Evolutionary conservation across 495 filamentous ascomycete genomes (phyloP), one percentile per base, ranked within the genome.

Genomic region (Daldinia childiae): DNA sequence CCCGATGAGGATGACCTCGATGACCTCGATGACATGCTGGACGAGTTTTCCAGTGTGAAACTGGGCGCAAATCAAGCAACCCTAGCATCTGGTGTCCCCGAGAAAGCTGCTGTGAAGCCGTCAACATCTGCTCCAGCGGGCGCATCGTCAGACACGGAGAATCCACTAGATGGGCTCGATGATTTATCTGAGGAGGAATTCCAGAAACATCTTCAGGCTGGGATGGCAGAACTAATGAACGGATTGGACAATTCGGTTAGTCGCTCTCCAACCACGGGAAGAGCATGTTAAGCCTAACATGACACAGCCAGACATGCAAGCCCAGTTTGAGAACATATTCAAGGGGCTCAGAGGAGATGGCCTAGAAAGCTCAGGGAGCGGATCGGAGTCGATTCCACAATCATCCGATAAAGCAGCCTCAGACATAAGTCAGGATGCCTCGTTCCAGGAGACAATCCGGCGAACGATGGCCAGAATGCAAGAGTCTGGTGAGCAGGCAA

Each of bases 391-490:
- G 41, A 61, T 51, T 8, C 76, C 76, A 45, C 71, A 71, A 21
- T 57, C 76, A 30, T 71, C 77, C 7, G 70, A 74, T 8, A 79
- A 69, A 15, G 61, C 64, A 17, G 65, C 72, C 0, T 66, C 68
- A 19, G 76, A 76, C 30, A 55, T 73, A n/a, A 73, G 76, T 38
- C 77, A 80, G 55, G 87, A 89, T 58, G 88, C 90, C 12, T 87
- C 87, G 14, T 99, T 99, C 79, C 93, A 94, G 77, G 92, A 95
- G 62, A 94, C 92, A 4, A 98, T 99, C 74, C 87, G 89, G 52
- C 87, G 87, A 60, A 97, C 95, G 0, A 97, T 98, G 89, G 91
- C 96, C 79, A 91, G 95, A 34, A 97, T 99, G 92, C 92, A 95
- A 69, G 84, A 87, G 39, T 95, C 92, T 0, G 92, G 90, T 4